Evolutionary conservation across 495 filamentous ascomycete genomes (phyloP), one percentile per base, ranked within the genome.

Genomic region (Aspergillus cristatus): DNA sequence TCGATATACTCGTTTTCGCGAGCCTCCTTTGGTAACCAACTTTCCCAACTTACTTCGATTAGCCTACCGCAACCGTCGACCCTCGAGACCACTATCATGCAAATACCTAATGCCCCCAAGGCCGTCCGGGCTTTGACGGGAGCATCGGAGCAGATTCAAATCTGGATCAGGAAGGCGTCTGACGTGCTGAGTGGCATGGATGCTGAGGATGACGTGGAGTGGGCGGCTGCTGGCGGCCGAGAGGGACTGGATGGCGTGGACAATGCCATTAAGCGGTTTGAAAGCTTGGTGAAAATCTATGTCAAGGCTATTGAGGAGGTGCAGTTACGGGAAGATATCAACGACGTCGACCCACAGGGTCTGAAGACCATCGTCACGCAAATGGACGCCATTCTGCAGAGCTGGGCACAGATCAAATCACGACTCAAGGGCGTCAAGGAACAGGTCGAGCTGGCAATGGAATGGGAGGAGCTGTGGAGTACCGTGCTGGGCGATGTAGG

Each of bases 401-500:
- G 84, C 46, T 98, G 91, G 91, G 65, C 75, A 3, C 76, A 81
- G 43, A 84, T 95, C 40, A 80, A 83, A 48, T 67, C 53, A 12
- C 80, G 81, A 13, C 59, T 98, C 28, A 79, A 77, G 45, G 77
- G 63, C 22, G 79, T 94, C 34, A 94, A 95, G 51, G 75, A 75
- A 28, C 88, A 95, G 45, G 90, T 97, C 5, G 91, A 96, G 58
- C 71, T 94, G 34, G 91, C 91, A 6, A 89, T 96, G 86, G 91
- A 98, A 48, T 98, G 90, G 90, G 88, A 94, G 55, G 91, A 97
- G 63, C 69, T 98, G 14, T 96, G 90, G 89, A 84, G 83, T 46
- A 85, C 72, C 52, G 87, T 97, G 14, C 65, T 98, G 13, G 89
- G 90, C 25, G 90, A 97, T 60, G 95, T 98, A 31, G 83, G 85